Percentiles rank a stretch among this genome's conserved stretches.
Evolutionary conservation across 768 basidiomycete genomes (phyloP).

Genomic region (Phlebiopsis gigantea): DNA sequence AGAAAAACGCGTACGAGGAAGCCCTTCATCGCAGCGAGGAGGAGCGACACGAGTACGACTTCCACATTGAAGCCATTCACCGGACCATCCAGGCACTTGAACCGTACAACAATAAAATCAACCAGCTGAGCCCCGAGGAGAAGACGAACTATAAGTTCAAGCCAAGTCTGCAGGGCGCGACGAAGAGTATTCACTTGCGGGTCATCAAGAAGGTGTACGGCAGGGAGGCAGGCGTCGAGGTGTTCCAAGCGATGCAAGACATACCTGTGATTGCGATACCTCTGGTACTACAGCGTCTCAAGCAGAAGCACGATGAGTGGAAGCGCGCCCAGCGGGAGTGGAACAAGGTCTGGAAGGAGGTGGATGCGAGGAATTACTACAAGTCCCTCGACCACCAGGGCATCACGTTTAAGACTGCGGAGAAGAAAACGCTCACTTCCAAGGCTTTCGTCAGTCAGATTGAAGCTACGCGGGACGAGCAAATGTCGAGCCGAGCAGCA

Average conservation of each 20-base stretch:
- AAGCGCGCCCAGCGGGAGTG: slow-evolving; percentile 95
- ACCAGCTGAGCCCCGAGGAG: slow-evolving; percentile 73
- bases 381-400: slow-evolving; percentile 93
- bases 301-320: slow-evolving; percentile 98
- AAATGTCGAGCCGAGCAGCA: slow-evolving; percentile 68
- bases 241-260: slow-evolving; percentile 89
- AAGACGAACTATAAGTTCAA: slow-evolving; percentile 79
- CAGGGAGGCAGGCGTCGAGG: slow-evolving; percentile 73
- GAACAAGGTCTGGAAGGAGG: slow-evolving; percentile 98
- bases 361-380: slow-evolving; percentile 89
- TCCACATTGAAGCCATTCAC: slow-evolving; percentile 93
- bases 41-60: slow-evolving; percentile 98
- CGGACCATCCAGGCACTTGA: slow-evolving; percentile 90
- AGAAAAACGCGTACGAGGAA: slow-evolving; percentile 96
- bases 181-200: slow-evolving; percentile 85
- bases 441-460: slow-evolving; percentile 81
- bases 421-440: slow-evolving; percentile 77
- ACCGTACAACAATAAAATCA: slow-evolving; percentile 85
- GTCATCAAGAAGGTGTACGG: slow-evolving; percentile 98
- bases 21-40: slow-evolving; percentile 95
- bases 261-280: slow-evolving; percentile 84
- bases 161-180: slow-evolving; percentile 78
- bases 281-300: slow-evolving; percentile 81
- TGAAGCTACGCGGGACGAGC: slow-evolving; percentile 79
- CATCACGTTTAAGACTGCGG: slow-evolving; percentile 81